These are phyloP conservation scores for Cladophialophora carrionii DNA, from an alignment of 2,329 filamentous ascomycete species.

Conservation along the genomic window DNA sequence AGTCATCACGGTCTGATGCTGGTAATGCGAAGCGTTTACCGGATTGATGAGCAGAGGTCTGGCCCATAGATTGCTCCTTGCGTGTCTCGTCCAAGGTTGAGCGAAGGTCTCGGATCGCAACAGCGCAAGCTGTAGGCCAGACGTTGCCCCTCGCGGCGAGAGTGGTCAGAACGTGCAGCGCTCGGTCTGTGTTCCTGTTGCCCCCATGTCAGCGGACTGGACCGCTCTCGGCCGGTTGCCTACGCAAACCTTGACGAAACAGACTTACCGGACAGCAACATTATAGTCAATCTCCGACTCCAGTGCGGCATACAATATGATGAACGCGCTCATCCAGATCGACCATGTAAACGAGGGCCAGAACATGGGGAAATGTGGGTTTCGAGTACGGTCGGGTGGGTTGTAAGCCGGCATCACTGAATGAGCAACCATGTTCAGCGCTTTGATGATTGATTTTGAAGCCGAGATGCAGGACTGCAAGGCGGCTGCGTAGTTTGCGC, in stretches of 20 bases:
- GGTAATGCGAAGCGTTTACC: neutral
- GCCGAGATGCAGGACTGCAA: slow-evolving; percentile 58
- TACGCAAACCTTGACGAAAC: neutral
- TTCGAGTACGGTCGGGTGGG: neutral
- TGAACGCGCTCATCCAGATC: slow-evolving; percentile 58
- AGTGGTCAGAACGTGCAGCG: slow-evolving; percentile 43
- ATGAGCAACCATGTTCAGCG: slow-evolving; percentile 43
- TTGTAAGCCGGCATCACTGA: slow-evolving; percentile 6
- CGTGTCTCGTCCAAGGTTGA: slow-evolving; percentile 39
- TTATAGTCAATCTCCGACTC: slow-evolving; percentile 49
- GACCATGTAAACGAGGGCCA: slow-evolving; percentile 60
- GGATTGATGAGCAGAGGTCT: neutral
- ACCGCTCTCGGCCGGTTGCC: neutral
- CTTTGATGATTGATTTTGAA: slow-evolving; percentile 53
- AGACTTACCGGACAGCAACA: slow-evolving; percentile 48
- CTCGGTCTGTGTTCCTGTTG: slow-evolving; percentile 33
- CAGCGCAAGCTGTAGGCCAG: slow-evolving; percentile 48
- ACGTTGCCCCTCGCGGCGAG: slow-evolving; percentile 43
- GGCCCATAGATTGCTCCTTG: slow-evolving; percentile 36
- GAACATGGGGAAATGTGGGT: slow-evolving; percentile 43
- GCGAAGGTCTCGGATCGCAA: slow-evolving; percentile 40
- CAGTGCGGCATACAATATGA: slow-evolving; percentile 56
- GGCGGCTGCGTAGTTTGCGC: slow-evolving; percentile 53
- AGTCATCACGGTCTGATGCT: neutral
- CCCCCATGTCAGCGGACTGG: neutral